Percentiles rank a stretch among this genome's conserved stretches.
Conservation (phyloP, 495 filamentous ascomycete genomes). For the Sabuloglossum arenarium region DNA sequence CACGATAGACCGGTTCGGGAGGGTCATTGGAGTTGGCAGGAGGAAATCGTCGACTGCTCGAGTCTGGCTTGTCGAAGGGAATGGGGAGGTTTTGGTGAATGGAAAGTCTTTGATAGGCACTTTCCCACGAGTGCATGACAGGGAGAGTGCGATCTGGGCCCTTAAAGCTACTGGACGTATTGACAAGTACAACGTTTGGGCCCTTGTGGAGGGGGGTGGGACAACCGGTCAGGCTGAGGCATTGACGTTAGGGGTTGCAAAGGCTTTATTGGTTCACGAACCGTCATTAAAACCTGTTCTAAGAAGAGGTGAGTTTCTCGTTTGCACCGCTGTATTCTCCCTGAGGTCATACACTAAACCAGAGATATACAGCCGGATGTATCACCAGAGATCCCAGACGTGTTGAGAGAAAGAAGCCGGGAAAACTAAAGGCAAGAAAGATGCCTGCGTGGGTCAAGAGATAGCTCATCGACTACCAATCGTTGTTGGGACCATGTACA, state of each 20-base stretch:
- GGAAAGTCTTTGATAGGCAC: slow-evolving; percentile 55
- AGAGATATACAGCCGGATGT: slow-evolving; percentile 47
- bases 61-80: slow-evolving; percentile 75
- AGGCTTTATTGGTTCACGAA: slow-evolving; percentile 76
- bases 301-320: slow-evolving; percentile 51
- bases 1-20: slow-evolving; percentile 48
- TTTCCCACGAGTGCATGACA: slow-evolving; percentile 79
- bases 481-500: background rate
- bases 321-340: background rate
- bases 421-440: slow-evolving; percentile 89
- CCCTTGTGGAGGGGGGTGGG: slow-evolving; percentile 61
- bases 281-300: slow-evolving; percentile 72
- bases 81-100: slow-evolving; percentile 76
- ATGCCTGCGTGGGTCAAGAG: slow-evolving; percentile 93
- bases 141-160: slow-evolving; percentile 86
- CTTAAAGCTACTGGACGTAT: slow-evolving; percentile 60
- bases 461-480: background rate
- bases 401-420: slow-evolving; percentile 97
- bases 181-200: slow-evolving; percentile 97
- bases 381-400: slow-evolving; percentile 78
- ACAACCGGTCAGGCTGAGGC: slow-evolving; percentile 92
- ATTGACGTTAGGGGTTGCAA: slow-evolving; percentile 75
- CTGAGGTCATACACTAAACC: background rate
- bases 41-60: slow-evolving; percentile 70
- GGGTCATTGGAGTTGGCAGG: slow-evolving; percentile 56